phyloP scores from a whole-genome alignment of 306 rosid genomes.

The Rosa chinensis region DNA sequence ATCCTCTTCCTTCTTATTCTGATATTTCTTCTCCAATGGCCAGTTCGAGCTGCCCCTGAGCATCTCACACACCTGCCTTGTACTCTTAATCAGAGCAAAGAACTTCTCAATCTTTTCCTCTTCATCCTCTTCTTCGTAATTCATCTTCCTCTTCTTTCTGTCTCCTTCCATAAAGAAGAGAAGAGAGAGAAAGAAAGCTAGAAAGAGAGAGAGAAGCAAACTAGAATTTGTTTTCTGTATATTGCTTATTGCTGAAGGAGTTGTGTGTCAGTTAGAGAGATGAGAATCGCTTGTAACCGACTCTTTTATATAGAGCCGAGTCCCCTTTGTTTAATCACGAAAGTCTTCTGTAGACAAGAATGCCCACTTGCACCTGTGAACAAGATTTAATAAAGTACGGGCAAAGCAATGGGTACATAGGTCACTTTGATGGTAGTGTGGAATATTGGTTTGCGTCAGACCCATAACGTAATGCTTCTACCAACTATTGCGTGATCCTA shows the following conservation, averaged over 20 bases:
- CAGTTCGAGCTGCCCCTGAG: slow-evolving; percentile 14
- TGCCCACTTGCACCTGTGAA: background rate
- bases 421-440: background rate
- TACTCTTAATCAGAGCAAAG: slow-evolving; percentile 67
- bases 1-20: background rate
- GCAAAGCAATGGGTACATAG: background rate
- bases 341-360: slow-evolving; percentile 4
- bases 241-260: background rate
- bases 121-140: slow-evolving; percentile 44
- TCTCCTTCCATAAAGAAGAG: background rate
- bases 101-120: slow-evolving; percentile 64
- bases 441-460: slow-evolving; percentile 11
- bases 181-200: background rate
- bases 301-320: slow-evolving; percentile 20
- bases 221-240: slow-evolving; percentile 1
- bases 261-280: background rate
- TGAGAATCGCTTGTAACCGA: slow-evolving; percentile 12
- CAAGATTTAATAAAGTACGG: background rate
- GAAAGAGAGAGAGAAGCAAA: background rate
- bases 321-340: background rate
- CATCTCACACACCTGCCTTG: slow-evolving; percentile 48
- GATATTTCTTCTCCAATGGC: slow-evolving; percentile 13
- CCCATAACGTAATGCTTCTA: slow-evolving; percentile 17
- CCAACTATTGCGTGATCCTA: slow-evolving; percentile 14
- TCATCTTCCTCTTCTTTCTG: slow-evolving; percentile 40